These are phyloP conservation scores for Backusella tuberculispora DNA, from an alignment of 192 early-diverging fungal genomes.

Conservation along the genomic window DNA sequence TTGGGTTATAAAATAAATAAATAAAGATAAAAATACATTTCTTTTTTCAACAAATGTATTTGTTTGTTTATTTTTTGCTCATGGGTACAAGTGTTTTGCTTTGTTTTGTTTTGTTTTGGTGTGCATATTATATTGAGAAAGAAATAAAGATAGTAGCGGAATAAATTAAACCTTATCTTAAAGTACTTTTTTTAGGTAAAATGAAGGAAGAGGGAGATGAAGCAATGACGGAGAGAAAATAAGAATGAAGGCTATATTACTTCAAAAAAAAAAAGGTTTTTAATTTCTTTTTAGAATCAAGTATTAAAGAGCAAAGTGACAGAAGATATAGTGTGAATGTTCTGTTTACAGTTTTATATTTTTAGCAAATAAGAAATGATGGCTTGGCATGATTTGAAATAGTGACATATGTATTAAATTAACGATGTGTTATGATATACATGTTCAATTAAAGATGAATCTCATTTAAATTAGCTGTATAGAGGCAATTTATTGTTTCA, in stretches of 20 bases:
- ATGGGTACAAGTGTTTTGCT: slow-evolving; percentile 8
- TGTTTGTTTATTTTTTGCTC: background rate
- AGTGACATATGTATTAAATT: no score
- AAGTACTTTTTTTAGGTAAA: background rate
- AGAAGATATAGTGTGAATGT: no score
- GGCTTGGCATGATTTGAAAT: no score
- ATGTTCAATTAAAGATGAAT: background rate
- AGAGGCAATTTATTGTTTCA: background rate
- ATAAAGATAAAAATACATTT: no score
- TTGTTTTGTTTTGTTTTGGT: background rate
- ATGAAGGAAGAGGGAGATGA: background rate
- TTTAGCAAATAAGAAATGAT: no score
- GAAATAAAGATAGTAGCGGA: background rate
- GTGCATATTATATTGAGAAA: background rate
- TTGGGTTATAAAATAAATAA: no score
- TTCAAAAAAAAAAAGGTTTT: background rate
- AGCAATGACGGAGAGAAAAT: background rate
- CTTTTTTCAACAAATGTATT: background rate
- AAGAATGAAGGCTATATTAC: background rate
- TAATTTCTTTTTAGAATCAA: background rate
- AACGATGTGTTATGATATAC: no score
- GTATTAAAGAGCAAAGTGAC: no score
- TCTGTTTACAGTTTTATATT: no score
- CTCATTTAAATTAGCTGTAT: no score
- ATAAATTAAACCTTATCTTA: slow-evolving; percentile 16